Evolutionary conservation across 495 filamentous ascomycete species (phyloP).

Genomic region (Stereocaulon alpinum): DNA sequence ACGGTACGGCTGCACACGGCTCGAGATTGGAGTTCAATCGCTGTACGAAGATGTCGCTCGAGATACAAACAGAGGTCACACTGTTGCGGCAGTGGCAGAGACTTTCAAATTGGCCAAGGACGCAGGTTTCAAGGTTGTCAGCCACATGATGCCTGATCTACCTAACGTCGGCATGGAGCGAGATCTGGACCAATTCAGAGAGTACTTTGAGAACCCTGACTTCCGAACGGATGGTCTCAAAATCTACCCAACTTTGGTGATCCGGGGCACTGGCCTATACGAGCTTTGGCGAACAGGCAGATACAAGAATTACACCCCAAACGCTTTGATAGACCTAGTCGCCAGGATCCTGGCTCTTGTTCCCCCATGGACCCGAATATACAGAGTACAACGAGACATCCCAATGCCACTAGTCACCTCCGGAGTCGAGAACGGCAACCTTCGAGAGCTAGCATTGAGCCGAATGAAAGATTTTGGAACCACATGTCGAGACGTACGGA

Average conservation of each 20-base stretch:
- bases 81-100: constrained; percentile 85
- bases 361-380: constrained; percentile 96
- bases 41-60: constrained; percentile 97
- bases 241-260: constrained; percentile 96
- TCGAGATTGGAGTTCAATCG: constrained; percentile 93
- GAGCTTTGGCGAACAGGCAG: constrained; percentile 94
- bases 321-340: constrained; percentile 88
- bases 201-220: constrained; percentile 94
- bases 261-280: constrained; percentile 92
- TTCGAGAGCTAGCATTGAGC: constrained; percentile 82
- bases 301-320: constrained; percentile 98
- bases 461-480: constrained; percentile 99
- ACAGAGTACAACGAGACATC: constrained; percentile 96
- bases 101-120: constrained; percentile 94
- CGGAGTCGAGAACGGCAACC: constrained; percentile 94
- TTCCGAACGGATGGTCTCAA: constrained; percentile 98
- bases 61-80: constrained; percentile 95
- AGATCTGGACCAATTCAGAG: constrained; percentile 89
- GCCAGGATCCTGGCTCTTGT: constrained; percentile 89
- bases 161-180: constrained; percentile 98
- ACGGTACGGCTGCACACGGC: constrained; percentile 86
- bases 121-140: constrained; percentile 96
- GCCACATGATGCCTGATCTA: constrained; percentile 98
- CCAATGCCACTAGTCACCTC: constrained; percentile 97
- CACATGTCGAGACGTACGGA: constrained; percentile 93